These are phyloP conservation scores for Saccharomycopsis hybrid DNA, from an alignment of 1,139 yeast species.

Conservation along the genomic window DNA sequence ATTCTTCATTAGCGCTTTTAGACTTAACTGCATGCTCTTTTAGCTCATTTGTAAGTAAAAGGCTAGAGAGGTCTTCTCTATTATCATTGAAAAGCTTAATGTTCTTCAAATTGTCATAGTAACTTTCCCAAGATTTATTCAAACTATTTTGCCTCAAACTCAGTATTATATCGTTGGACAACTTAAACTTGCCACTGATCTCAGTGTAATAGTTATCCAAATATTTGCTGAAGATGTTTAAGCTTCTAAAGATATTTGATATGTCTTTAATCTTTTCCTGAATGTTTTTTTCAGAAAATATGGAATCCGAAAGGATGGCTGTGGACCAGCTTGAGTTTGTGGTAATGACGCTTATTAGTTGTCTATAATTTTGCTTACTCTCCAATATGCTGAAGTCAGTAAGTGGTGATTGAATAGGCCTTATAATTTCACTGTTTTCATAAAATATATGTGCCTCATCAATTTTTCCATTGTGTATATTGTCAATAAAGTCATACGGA, in stretches of 20 bases:
- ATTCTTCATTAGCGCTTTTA: slow-evolving; percentile 23
- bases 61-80: slow-evolving; percentile 26
- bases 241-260: slow-evolving; percentile 40
- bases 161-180: slow-evolving; percentile 41
- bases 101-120: slow-evolving; percentile 36
- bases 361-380: slow-evolving; percentile 23
- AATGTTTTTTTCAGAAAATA: slow-evolving; percentile 30
- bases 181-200: slow-evolving; percentile 46
- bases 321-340: slow-evolving; percentile 48
- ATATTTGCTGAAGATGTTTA: slow-evolving; percentile 54
- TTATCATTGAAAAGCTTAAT: slow-evolving; percentile 31
- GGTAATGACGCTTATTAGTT: slow-evolving; percentile 31
- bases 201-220: slow-evolving; percentile 45
- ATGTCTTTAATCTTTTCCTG: slow-evolving; percentile 27
- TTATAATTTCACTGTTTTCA: slow-evolving; percentile 31
- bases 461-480: slow-evolving; percentile 4
- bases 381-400: slow-evolving; percentile 25
- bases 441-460: slow-evolving; percentile 19
- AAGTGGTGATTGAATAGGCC: slow-evolving; percentile 41
- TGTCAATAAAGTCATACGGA: slow-evolving; percentile 9
- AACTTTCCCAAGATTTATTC: slow-evolving; percentile 41
- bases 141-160: slow-evolving; percentile 43
- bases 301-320: slow-evolving; percentile 41
- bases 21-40: slow-evolving; percentile 28
- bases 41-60: slow-evolving; percentile 28